A percentile compares a stretch with the other conserved stretches of the same genome.
Conservation (phyloP, 805 yeast genomes). For the Clavispora fructus region DNA sequence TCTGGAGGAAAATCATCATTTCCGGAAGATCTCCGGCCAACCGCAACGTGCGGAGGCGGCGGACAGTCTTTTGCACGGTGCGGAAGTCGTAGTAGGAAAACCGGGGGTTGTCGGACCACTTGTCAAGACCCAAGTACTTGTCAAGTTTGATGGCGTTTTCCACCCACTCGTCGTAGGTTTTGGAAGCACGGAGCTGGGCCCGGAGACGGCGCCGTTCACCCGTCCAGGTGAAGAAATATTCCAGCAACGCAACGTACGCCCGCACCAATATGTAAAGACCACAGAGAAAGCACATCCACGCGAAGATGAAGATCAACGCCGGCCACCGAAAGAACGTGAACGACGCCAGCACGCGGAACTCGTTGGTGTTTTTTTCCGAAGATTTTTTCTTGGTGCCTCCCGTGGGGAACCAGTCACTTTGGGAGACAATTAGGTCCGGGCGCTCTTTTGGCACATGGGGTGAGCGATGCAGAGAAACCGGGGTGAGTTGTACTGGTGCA, state of each 20-base stretch:
- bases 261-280: conserved; percentile 49
- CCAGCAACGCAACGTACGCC: conserved; percentile 58
- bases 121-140: conserved; percentile 49
- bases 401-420: conserved; percentile 26
- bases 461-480: neutral
- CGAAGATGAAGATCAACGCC: conserved; percentile 42
- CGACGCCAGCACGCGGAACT: conserved; percentile 31
- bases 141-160: conserved; percentile 55
- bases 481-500: conserved; percentile 4
- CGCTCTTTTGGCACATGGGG: neutral
- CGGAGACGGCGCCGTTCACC: conserved; percentile 51
- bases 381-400: conserved; percentile 7
- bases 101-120: conserved; percentile 58
- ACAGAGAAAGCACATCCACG: conserved; percentile 52
- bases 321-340: conserved; percentile 60
- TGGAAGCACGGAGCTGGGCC: conserved; percentile 43
- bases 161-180: conserved; percentile 58
- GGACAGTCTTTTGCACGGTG: conserved; percentile 47
- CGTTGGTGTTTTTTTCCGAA: conserved; percentile 22
- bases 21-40: conserved; percentile 33
- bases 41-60: conserved; percentile 35
- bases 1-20: conserved; percentile 52
- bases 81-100: conserved; percentile 67
- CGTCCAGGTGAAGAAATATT: conserved; percentile 53
- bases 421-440: conserved; percentile 18